These are phyloP conservation scores for Chimonanthus praecox DNA, from an alignment of 164 flowering plant species.

Conservation along the genomic window DNA sequence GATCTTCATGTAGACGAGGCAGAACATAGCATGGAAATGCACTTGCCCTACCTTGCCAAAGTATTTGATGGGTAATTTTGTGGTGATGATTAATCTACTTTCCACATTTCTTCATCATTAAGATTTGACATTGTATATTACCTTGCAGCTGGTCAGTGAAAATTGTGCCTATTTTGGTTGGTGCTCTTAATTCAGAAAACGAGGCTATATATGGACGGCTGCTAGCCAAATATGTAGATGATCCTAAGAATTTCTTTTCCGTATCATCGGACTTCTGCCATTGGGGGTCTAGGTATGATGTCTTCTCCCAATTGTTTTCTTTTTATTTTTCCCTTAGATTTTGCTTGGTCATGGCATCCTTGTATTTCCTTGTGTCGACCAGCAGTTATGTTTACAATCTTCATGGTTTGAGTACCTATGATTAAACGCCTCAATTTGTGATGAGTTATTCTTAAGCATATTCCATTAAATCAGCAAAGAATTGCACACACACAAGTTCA, in stretches of 20 bases:
- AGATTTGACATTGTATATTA: conserved; percentile 1
- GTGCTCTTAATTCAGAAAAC: conserved; percentile 78
- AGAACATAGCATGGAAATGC: conserved; percentile 99
- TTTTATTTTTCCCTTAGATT: not conserved
- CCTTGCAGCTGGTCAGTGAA: conserved; percentile 61
- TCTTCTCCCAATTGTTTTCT: not conserved
- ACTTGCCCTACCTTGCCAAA: conserved; percentile 94
- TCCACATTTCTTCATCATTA: conserved; percentile 1
- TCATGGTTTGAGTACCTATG: too few relatives aligned
- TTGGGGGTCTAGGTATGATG: conserved; percentile 92
- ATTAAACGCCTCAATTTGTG: too few relatives aligned
- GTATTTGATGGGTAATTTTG: conserved; percentile 76
- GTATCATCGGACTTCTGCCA: conserved; percentile 98
- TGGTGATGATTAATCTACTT: conserved; percentile 3
- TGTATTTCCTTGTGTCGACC: too few relatives aligned
- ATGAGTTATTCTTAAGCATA: too few relatives aligned
- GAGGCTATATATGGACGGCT: conserved; percentile 82
- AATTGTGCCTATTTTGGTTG: conserved; percentile 92
- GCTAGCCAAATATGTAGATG: conserved; percentile 90
- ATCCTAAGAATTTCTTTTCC: conserved; percentile 87
- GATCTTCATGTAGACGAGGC: conserved; percentile 91
- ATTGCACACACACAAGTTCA: too few relatives aligned
- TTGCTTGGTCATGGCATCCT: too few relatives aligned
- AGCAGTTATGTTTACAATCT: too few relatives aligned
- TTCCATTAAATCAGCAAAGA: too few relatives aligned